These are phyloP conservation scores for Heracleum sosnowskyi DNA, from an alignment of 129 eudicot genomes.

Conservation along the genomic window DNA sequence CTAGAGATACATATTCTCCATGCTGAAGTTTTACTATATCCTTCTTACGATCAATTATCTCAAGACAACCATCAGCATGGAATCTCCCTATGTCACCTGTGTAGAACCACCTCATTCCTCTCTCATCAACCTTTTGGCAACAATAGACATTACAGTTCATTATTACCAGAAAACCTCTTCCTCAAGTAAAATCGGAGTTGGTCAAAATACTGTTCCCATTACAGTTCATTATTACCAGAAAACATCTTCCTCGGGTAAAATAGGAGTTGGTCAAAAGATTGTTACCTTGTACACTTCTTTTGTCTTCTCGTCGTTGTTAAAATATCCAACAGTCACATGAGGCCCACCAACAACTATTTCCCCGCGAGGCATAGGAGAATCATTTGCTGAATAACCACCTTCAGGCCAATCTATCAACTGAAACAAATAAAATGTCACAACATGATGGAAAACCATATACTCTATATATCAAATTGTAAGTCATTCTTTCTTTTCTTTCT, in stretches of 20 bases:
- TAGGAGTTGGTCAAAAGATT: slow-evolving; percentile 7
- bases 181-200: neutral
- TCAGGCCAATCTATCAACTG: slow-evolving; percentile 94
- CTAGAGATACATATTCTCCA: slow-evolving; percentile 93
- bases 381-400: slow-evolving; percentile 79
- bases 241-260: neutral
- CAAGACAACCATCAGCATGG: slow-evolving; percentile 93
- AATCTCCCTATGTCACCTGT: slow-evolving; percentile 87
- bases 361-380: slow-evolving; percentile 91
- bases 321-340: slow-evolving; percentile 88
- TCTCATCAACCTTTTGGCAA: slow-evolving; percentile 70
- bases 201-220: neutral
- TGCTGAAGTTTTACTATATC: slow-evolving; percentile 96
- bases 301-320: slow-evolving; percentile 75
- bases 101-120: slow-evolving; percentile 94
- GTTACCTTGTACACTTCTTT: slow-evolving; percentile 86
- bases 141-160: slow-evolving; percentile 9
- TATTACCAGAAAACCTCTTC: neutral
- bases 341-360: slow-evolving; percentile 94
- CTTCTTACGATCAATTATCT: slow-evolving; percentile 90
- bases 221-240: slow-evolving; percentile 1
- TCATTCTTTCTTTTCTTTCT: neutral
- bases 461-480: neutral
- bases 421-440: neutral
- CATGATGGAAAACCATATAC: neutral